Conservation (phyloP, 2,329 filamentous ascomycete genomes). For the Penicillium corylophilum region DNA sequence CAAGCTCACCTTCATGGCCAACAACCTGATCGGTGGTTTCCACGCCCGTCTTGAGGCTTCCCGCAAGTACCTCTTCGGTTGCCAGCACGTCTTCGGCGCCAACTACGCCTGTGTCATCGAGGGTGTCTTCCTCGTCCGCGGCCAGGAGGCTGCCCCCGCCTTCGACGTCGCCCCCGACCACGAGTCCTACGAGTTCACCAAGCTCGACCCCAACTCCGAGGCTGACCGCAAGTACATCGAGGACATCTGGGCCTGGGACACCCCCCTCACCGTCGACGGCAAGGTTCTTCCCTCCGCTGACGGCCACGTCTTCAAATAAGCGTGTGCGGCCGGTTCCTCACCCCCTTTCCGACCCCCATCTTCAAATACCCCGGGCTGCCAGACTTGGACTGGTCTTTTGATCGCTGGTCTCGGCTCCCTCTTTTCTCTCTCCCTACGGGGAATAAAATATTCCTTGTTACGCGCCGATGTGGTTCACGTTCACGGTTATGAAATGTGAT, state of each 20-base stretch:
- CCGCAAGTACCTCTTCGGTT: conserved; percentile 97
- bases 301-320: conserved; percentile 99
- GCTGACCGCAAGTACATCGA: conserved; percentile 86
- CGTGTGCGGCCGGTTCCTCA: conserved; percentile 16
- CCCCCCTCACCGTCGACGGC: conserved; percentile 73
- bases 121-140: conserved; percentile 93
- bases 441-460: conserved; percentile 21
- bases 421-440: conserved; percentile 5
- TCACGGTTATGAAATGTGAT: conserved; percentile 28
- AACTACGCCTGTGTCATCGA: conserved; percentile 87
- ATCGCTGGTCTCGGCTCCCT: conserved; percentile 10
- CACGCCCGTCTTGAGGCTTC: conserved; percentile 94
- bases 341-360: conserved; percentile 9
- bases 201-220: conserved; percentile 84
- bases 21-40: conserved; percentile 97
- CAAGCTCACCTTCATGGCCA: conserved; percentile 96
- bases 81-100: conserved; percentile 81
- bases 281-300: conserved; percentile 87
- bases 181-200: conserved; percentile 94
- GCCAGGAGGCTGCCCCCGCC: conserved; percentile 78
- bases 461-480: conserved; percentile 27
- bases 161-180: conserved; percentile 97
- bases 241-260: conserved; percentile 89
- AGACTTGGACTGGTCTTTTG: conserved; percentile 3
- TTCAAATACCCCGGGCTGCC: conserved; percentile 21